Conservation (phyloP, 192 early-diverging fungal genomes). For the Fimicolochytrium jonesii region DNA sequence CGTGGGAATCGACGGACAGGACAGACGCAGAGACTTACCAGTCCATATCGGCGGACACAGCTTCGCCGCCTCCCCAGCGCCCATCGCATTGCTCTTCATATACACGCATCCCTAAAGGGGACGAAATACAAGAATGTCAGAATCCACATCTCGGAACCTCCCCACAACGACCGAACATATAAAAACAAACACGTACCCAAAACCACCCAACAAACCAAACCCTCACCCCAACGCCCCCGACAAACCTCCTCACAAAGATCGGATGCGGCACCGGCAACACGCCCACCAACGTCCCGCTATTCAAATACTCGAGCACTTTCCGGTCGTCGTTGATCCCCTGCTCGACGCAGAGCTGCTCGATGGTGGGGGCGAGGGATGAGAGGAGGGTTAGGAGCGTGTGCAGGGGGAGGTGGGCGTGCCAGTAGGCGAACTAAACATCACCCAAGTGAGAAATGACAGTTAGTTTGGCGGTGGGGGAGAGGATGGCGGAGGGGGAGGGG, state of each 20-base stretch:
- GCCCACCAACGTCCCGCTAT: slow-evolving; percentile 45
- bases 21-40: slow-evolving; percentile 13
- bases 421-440: slow-evolving; percentile 58
- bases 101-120: slow-evolving; percentile 33
- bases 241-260: slow-evolving; percentile 36
- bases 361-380: slow-evolving; percentile 60
- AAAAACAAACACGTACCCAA: slow-evolving; percentile 34
- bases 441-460: too few relatives aligned
- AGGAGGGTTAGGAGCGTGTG: slow-evolving; percentile 62
- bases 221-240: slow-evolving; percentile 29
- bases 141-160: not conserved
- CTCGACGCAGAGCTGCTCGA: slow-evolving; percentile 59
- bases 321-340: slow-evolving; percentile 61
- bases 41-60: slow-evolving; percentile 44
- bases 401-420: slow-evolving; percentile 68
- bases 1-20: not conserved
- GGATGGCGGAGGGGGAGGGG: slow-evolving; percentile 66
- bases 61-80: slow-evolving; percentile 33
- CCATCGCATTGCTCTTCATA: slow-evolving; percentile 30
- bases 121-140: slow-evolving; percentile 1
- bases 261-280: slow-evolving; percentile 48
- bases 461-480: too few relatives aligned
- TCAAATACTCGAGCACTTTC: slow-evolving; percentile 53
- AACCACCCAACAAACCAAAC: slow-evolving; percentile 47
- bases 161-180: too few relatives aligned